Percentiles rank a stretch among this genome's conserved stretches.
Conservation (phyloP, 2,329 filamentous ascomycete genomes). For the Rutstroemia sp. region DNA sequence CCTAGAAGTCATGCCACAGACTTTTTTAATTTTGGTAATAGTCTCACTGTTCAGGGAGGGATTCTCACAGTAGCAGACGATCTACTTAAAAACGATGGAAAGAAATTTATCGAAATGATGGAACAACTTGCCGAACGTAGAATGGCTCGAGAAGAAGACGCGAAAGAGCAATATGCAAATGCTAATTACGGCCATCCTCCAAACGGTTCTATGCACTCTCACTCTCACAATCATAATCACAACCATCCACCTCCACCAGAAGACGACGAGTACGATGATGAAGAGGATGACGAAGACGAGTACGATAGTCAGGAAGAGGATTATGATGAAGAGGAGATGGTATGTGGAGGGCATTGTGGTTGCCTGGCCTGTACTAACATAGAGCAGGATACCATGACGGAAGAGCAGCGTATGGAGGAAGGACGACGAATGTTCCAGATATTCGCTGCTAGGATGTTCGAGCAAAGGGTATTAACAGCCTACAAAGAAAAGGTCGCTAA, state of each 20-base stretch:
- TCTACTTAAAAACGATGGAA: constrained; percentile 95
- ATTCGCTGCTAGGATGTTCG: constrained; percentile 98
- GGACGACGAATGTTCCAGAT: constrained; percentile 98
- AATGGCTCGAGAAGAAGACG: constrained; percentile 94
- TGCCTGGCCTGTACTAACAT: constrained; percentile 30
- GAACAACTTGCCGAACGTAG: constrained; percentile 94
- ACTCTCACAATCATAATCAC: constrained; percentile 35
- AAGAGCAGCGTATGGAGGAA: constrained; percentile 98
- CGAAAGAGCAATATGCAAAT: constrained; percentile 55
- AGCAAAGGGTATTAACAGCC: constrained; percentile 92
- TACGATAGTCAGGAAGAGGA: constrained; percentile 57
- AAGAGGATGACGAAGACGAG: constrained; percentile 52
- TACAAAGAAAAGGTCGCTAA: constrained; percentile 95
- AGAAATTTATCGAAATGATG: constrained; percentile 99
- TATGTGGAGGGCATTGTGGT: constrained; percentile 31
- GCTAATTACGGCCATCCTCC: constrained; percentile 48
- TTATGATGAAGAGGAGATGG: constrained; percentile 72
- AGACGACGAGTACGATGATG: constrained; percentile 62
- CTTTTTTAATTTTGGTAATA: constrained; percentile 97
- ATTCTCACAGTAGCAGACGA: constrained; percentile 98
- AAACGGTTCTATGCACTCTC: constrained; percentile 45
- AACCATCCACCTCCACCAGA: constrained; percentile 68
- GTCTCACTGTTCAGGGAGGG: constrained; percentile 91
- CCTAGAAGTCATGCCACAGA: constrained; percentile 67
- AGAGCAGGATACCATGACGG: constrained; percentile 83